phyloP scores from a whole-genome alignment of 148 eudicot species.

The Tetragonia tetragonoides region DNA sequence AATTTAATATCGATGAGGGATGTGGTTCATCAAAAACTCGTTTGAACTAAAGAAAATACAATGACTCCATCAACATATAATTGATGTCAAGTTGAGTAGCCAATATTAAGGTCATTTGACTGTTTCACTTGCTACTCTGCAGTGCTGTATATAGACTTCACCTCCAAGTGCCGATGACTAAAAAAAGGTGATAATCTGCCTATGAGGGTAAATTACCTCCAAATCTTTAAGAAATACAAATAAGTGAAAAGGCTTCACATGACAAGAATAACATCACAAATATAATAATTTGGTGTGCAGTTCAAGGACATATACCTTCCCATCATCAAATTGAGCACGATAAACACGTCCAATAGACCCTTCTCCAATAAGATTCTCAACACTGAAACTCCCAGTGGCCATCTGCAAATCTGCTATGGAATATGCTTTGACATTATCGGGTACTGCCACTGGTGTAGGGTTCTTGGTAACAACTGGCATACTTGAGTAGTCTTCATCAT shows the following conservation, averaged over 20 bases:
- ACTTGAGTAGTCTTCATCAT: conserved; percentile 56
- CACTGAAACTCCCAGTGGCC: conserved; percentile 82
- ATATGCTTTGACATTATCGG: conserved; percentile 60
- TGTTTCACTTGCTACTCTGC: neutral
- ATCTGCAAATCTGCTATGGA: conserved; percentile 95
- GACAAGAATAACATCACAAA: neutral
- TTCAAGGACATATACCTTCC: conserved; percentile 50
- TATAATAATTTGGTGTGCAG: neutral
- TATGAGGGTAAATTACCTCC: neutral
- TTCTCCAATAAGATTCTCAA: conserved; percentile 81
- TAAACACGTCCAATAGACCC: conserved; percentile 92
- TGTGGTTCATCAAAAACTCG: neutral
- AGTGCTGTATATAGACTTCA: neutral
- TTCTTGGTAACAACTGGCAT: conserved; percentile 56
- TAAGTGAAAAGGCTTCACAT: neutral
- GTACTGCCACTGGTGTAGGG: conserved; percentile 50
- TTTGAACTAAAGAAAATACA: neutral
- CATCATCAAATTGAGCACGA: conserved; percentile 73
- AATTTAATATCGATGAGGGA: conserved; percentile 13
- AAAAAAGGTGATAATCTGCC: neutral
- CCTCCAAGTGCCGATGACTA: neutral
- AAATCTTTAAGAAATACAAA: neutral
- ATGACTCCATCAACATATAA: neutral
- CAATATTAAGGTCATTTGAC: neutral
- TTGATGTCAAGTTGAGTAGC: neutral